Base-by-base conservation (phyloP, 1,139 yeast genomes). In the Geotrichum phurueaensis region DNA sequence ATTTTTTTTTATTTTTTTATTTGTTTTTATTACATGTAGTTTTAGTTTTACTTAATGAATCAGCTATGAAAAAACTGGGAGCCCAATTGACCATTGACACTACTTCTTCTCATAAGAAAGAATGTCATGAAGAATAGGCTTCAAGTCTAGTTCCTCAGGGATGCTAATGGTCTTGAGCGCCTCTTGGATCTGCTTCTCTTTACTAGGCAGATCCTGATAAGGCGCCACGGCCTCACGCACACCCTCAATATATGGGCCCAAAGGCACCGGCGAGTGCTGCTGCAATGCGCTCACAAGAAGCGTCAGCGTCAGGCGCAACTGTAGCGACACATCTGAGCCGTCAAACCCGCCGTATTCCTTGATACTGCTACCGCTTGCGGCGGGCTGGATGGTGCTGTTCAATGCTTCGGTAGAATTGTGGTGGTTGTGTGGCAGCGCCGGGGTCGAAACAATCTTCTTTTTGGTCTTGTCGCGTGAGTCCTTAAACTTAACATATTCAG, bases 101-200 rank as follows among this genome's bases (percentile, higher is more conserved):
- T 39, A 39, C 22, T 43, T 25, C 15, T 45, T 49, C 18, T 43
- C 31, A 31, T 18, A 51, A 3, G 53, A 36, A 18, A 68, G 62
- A n/a, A 69, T 64, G 36, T 67, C 70, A n/a, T 62, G 60, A 29
- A 70, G 45, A 13, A 68, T 64, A 4, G 71, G 66, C 31, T 64
- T 58, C 52, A 70, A 58, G 56, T 70, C 71, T 12, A 70, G 67
- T 48, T 66, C 68, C 6, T 64, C 64, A 1, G 73, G 72, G 10
- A 69, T 62, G 15, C 54, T 54, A 27, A 69, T 63, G 2, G 69
- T 67, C 43, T 65, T 57, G 9, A 70, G 65, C 1, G 72, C 73
- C 51, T 67, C 67, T 23, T 61, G 59, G 13, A 70, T 47, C n/a
- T 67, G 47, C 10, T 36, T 27, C 29, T 55, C 55, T 23, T 50